These are phyloP conservation scores for Platanus orientalis DNA, from an alignment of 164 flowering plant species.

Conservation along the genomic window DNA sequence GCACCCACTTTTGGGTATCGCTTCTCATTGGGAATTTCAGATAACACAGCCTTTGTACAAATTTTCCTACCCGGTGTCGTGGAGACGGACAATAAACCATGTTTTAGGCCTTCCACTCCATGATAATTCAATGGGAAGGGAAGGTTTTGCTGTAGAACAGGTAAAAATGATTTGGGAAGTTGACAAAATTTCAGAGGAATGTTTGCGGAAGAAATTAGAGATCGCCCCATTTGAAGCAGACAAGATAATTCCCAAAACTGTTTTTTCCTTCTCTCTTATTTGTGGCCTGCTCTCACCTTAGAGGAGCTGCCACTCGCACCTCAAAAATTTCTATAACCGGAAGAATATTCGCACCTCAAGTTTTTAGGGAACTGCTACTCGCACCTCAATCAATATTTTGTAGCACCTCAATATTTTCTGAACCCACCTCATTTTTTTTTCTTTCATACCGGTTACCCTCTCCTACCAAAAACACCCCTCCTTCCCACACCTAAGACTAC, in stretches of 20 bases:
- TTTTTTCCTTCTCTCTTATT: too few species aligned
- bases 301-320: too few species aligned
- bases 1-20: slow-evolving; percentile 57
- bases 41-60: slow-evolving; percentile 39
- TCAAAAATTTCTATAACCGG: too few species aligned
- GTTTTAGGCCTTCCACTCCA: not conserved
- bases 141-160: slow-evolving; percentile 6
- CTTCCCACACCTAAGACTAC: too few species aligned
- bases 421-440: too few species aligned
- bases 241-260: not conserved
- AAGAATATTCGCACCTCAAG: too few species aligned
- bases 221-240: slow-evolving; percentile 18
- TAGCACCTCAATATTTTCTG: too few species aligned
- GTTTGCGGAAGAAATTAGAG: slow-evolving; percentile 15
- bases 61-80: slow-evolving; percentile 1
- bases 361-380: too few species aligned
- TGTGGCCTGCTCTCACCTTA: too few species aligned
- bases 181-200: slow-evolving; percentile 11
- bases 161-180: slow-evolving; percentile 8
- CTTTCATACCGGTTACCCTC: too few species aligned
- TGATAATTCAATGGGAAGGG: slow-evolving; percentile 2
- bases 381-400: too few species aligned
- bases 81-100: slow-evolving; percentile 2
- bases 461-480: too few species aligned
- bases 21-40: slow-evolving; percentile 37